Conservation (phyloP, 148 eudicot species). For the Silene uniflora region DNA sequence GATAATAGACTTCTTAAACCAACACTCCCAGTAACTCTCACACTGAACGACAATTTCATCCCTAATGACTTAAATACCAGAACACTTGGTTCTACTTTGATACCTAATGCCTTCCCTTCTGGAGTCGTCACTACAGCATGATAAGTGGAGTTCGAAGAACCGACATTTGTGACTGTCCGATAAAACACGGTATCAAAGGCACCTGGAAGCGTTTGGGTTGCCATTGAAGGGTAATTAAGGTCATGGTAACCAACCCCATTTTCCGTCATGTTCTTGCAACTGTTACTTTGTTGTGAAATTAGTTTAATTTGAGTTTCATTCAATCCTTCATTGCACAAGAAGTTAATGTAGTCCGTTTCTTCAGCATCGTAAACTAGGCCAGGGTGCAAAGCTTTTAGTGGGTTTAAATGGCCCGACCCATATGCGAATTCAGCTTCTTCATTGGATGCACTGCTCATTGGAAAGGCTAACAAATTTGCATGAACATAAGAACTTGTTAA, state of each 20-base stretch:
- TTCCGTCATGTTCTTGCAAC: neutral
- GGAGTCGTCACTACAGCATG: neutral
- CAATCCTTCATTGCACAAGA: conserved; percentile 31
- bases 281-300: conserved; percentile 16
- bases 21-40: conserved; percentile 21
- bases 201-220: conserved; percentile 1
- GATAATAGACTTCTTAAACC: conserved; percentile 17
- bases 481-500: neutral
- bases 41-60: conserved; percentile 20
- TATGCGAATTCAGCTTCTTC: conserved; percentile 30
- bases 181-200: conserved; percentile 13
- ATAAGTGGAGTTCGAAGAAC: conserved; percentile 18
- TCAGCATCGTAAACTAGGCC: neutral
- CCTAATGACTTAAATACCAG: neutral
- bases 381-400: conserved; percentile 24
- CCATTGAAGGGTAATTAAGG: conserved; percentile 38
- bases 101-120: neutral
- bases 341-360: conserved; percentile 22
- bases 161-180: conserved; percentile 37
- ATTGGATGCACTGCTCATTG: conserved; percentile 15
- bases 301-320: neutral
- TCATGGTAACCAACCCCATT: conserved; percentile 11
- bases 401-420: conserved; percentile 33
- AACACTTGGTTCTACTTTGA: conserved; percentile 24
- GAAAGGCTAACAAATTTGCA: conserved; percentile 19